Conservation (phyloP, 345 rosid species). For the Populus deltoides region DNA sequence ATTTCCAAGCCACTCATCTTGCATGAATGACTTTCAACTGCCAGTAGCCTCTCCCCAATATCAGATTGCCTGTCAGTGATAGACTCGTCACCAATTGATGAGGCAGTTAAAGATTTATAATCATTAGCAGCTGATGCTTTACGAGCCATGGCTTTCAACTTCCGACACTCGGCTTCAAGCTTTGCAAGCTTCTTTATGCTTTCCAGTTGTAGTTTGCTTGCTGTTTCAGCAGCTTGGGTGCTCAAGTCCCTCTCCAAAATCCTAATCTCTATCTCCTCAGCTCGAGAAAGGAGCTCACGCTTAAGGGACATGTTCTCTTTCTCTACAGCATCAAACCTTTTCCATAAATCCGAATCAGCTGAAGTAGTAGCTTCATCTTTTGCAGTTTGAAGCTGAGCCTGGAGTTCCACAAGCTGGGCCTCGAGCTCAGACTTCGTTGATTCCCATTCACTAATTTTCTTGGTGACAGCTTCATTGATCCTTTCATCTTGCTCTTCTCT, state of each 20-base stretch:
- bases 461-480: constrained; percentile 51
- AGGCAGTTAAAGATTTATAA: constrained; percentile 43
- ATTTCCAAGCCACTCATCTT: constrained; percentile 28
- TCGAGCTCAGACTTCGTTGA: constrained; percentile 49
- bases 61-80: constrained; percentile 68
- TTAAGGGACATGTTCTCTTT: constrained; percentile 59
- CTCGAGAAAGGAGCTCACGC: constrained; percentile 52
- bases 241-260: constrained; percentile 81
- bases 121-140: constrained; percentile 42
- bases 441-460: constrained; percentile 51
- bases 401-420: constrained; percentile 48
- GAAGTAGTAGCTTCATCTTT: constrained; percentile 18
- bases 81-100: constrained; percentile 54
- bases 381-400: constrained; percentile 33
- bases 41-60: constrained; percentile 54
- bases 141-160: constrained; percentile 44
- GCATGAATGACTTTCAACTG: constrained; percentile 33
- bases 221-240: constrained; percentile 79
- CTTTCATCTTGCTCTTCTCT: constrained; percentile 76
- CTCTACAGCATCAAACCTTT: constrained; percentile 54
- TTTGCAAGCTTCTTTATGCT: constrained; percentile 84
- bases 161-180: constrained; percentile 91
- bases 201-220: constrained; percentile 83
- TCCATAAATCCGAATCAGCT: constrained; percentile 32
- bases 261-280: constrained; percentile 75